Base-by-base conservation (phyloP, 1,284 basidiomycete genomes). In the Trichosporon sp. region DNA sequence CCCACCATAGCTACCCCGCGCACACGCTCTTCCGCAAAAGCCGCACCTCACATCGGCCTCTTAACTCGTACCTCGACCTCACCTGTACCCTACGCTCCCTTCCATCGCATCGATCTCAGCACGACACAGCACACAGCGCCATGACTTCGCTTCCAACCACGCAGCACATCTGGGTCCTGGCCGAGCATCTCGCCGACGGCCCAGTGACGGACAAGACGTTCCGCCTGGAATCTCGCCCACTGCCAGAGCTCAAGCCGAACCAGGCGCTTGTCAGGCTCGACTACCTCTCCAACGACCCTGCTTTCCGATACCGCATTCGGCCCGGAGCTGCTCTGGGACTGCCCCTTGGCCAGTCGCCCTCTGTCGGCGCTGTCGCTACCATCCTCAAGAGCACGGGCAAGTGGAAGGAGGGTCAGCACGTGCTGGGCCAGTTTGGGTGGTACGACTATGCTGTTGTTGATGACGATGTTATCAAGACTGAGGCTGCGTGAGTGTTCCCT, bases 211-310 rank as follows among this genome's bases (percentile, higher is more conserved):
- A 49, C 46, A 21, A 49, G 54, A 70, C 68, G 16, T 73, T 70
- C 67, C 56, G 44, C n/a, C 59, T 69, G 21, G 60, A 65, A 58
- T 65, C 63, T 2, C 57, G 44, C 10, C 63, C 63, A 3, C 29
- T 71, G 4, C 67, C 71, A 4, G 56, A 62, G 16, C 64, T 77
- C 37, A 66, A 70, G 40, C 68, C 70, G 25, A 71, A 69, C 23
- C 33, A 75, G 59, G 49, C 74, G 34, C 64, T 75, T n/a, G 31
- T 75, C 58, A 65, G 72, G 61, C 31, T 64, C 16, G 52, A 66
- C n/a, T 71, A 65, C 60, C 27, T 76, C 11, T 69, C 67, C 9
- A 75, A 75, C 61, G 73, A 73, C 59, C 74, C 74, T 1, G 74
- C 73, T 3, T 49, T 49, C 46, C 46, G 46, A 23, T 27, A 49